phyloP scores from a whole-genome alignment of 2,329 filamentous ascomycete genomes.

The Ambrosiella beaveri region DNA sequence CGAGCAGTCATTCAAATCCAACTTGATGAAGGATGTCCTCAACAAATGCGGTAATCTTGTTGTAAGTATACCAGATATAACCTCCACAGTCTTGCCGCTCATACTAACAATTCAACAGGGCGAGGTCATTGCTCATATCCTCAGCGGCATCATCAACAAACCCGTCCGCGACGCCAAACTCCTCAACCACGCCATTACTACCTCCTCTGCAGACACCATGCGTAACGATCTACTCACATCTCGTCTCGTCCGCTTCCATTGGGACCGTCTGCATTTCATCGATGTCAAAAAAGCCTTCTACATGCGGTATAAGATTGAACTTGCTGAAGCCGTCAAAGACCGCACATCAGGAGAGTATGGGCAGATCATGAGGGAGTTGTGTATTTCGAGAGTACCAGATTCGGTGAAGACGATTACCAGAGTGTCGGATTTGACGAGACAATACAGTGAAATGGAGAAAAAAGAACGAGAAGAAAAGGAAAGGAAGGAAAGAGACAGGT shows the following conservation, averaged over 20 bases:
- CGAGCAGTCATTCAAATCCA: conserved; percentile 52
- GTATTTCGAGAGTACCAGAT: conserved; percentile 42
- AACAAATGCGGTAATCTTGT: conserved; percentile 83
- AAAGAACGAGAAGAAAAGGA: not conserved
- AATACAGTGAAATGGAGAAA: conserved; percentile 9
- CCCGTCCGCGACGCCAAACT: conserved; percentile 85
- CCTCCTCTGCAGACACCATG: conserved; percentile 51
- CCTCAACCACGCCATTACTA: conserved; percentile 72
- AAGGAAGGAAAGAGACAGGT: not conserved
- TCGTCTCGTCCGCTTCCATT: conserved; percentile 75
- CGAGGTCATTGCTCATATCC: conserved; percentile 82
- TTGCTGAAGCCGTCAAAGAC: conserved; percentile 64
- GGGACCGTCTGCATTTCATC: conserved; percentile 71
- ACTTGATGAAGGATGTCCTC: conserved; percentile 78
- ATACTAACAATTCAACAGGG: conserved; percentile 38
- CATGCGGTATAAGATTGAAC: conserved; percentile 54
- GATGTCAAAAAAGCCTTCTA: conserved; percentile 65
- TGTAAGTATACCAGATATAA: conserved; percentile 37
- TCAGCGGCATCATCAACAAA: conserved; percentile 92
- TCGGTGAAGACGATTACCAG: conserved; percentile 36
- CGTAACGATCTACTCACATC: conserved; percentile 78
- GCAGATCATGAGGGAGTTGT: conserved; percentile 55
- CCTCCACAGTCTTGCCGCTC: conserved; percentile 11
- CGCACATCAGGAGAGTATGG: conserved; percentile 64
- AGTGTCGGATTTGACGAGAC: conserved; percentile 16